These are phyloP conservation scores for Cryoendolithus antarcticus DNA, from an alignment of 2,329 filamentous ascomycete genomes.

Conservation along the genomic window DNA sequence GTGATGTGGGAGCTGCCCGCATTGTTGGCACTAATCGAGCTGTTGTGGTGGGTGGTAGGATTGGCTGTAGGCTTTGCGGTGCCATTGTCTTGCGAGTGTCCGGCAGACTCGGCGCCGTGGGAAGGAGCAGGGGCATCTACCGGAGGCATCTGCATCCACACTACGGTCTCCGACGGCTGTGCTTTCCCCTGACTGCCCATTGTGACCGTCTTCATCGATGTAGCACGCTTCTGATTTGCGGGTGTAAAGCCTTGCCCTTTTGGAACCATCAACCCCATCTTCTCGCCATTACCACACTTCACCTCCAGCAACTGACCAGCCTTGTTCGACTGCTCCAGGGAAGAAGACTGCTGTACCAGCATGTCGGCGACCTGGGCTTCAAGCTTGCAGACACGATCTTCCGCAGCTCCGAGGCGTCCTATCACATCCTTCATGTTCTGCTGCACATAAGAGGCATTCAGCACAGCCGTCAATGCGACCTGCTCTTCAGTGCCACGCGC, in stretches of 20 bases:
- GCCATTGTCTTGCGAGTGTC: too few species aligned
- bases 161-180: too few species aligned
- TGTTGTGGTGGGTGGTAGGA: too few species aligned
- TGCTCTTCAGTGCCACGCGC: conserved; percentile 2
- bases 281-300: conserved; percentile 6
- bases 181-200: too few species aligned
- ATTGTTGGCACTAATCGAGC: too few species aligned
- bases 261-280: conserved; percentile 11
- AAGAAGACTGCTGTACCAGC: not conserved
- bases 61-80: too few species aligned
- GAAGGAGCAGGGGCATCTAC: too few species aligned
- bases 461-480: conserved; percentile 1
- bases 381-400: not conserved
- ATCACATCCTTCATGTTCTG: not conserved
- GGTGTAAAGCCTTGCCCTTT: conserved; percentile 9
- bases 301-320: conserved; percentile 5
- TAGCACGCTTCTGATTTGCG: not conserved
- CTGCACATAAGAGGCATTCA: not conserved
- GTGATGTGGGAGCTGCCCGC: not conserved
- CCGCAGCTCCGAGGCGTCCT: not conserved
- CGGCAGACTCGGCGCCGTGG: too few species aligned
- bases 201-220: too few species aligned
- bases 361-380: conserved; percentile 1
- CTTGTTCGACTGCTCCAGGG: not conserved
- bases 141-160: too few species aligned